Conservation (phyloP, 176 grass and related monocot genomes). For the Triticum dicoccoides region DNA sequence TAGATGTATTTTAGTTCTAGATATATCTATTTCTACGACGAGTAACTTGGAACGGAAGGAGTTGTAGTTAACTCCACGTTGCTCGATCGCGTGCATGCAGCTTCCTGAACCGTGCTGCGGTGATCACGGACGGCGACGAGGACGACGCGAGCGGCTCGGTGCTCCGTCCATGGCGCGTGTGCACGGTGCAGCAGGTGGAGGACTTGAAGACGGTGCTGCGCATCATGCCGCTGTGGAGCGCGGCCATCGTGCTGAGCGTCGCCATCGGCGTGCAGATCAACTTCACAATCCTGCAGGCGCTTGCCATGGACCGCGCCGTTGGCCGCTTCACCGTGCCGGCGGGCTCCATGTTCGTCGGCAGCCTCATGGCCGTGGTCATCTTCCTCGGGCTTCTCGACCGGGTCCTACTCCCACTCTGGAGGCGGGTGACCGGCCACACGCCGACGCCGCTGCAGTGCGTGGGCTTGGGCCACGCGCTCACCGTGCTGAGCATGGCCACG, state of each 20-base stretch:
- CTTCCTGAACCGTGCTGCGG: conserved; percentile 58
- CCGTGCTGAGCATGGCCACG: conserved; percentile 32
- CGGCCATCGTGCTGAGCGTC: conserved; percentile 43
- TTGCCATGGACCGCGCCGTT: conserved; percentile 61
- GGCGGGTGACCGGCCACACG: background rate
- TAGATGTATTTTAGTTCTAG: too few relatives aligned
- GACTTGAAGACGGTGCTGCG: conserved; percentile 57
- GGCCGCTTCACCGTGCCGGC: conserved; percentile 54
- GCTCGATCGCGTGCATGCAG: background rate
- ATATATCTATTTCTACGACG: too few relatives aligned
- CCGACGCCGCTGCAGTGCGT: conserved; percentile 59
- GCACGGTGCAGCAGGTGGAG: conserved; percentile 66
- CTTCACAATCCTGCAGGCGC: conserved; percentile 56
- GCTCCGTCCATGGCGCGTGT: conserved; percentile 41
- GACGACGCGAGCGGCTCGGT: background rate
- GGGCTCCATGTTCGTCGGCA: conserved; percentile 34
- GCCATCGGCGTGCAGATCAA: conserved; percentile 57
- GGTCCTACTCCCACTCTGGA: conserved; percentile 42
- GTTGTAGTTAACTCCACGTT: background rate
- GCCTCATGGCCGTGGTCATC: conserved; percentile 14
- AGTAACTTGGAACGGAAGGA: too few relatives aligned
- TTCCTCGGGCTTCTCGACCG: conserved; percentile 57
- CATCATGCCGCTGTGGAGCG: conserved; percentile 54
- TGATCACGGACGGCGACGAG: conserved; percentile 47
- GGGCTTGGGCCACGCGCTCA: conserved; percentile 49